Conservation (phyloP, 306 rosid species). For the Adenanthera pavonina region DNA sequence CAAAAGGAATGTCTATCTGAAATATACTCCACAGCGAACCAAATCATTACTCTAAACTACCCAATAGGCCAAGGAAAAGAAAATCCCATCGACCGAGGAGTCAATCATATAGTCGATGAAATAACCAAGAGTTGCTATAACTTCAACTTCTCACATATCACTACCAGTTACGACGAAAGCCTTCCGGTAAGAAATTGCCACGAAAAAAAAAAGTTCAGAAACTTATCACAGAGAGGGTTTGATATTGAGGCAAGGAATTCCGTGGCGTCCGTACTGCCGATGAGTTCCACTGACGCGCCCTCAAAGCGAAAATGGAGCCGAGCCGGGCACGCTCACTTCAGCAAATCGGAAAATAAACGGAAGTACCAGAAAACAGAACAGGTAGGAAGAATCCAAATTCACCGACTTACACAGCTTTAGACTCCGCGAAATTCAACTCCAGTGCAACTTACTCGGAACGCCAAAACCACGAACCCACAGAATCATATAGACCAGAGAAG, state of each 20-base stretch:
- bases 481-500: neutral
- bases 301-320: neutral
- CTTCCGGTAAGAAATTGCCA: neutral
- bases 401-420: neutral
- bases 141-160: neutral
- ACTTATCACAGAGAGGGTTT: neutral
- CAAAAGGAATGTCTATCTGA: conserved; percentile 13
- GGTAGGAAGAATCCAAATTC: neutral
- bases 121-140: neutral
- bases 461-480: neutral
- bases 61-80: neutral
- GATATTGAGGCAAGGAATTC: neutral
- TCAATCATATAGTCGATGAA: neutral
- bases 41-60: neutral
- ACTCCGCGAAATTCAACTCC: neutral
- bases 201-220: neutral
- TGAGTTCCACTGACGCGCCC: neutral
- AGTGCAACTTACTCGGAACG: neutral
- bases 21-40: neutral
- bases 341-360: neutral
- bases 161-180: neutral
- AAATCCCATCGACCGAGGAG: neutral
- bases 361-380: neutral
- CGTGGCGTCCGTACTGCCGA: neutral
- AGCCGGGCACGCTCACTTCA: neutral